Percentiles rank a stretch among this genome's conserved stretches.
Evolutionary conservation across 2,329 filamentous ascomycete species (phyloP).

Genomic region (Dissoconium aciculare): DNA sequence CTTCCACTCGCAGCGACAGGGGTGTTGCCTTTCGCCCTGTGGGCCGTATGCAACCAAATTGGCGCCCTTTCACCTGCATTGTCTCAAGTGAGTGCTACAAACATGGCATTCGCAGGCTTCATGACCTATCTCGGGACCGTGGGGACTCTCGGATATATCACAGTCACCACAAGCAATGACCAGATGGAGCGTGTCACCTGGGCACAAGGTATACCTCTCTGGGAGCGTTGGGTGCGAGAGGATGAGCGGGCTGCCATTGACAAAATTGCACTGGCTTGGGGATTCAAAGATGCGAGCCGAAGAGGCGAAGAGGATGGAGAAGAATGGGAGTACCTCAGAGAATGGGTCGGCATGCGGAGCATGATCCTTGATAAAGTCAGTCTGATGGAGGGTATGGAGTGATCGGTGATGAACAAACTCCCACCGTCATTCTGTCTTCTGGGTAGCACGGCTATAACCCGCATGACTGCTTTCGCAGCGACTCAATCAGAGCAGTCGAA

Average conservation of each 20-base stretch:
- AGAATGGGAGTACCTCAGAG: constrained; percentile 74
- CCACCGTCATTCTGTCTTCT: no score
- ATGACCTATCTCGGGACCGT: constrained; percentile 73
- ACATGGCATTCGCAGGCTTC: constrained; percentile 64
- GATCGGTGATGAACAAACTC: no score
- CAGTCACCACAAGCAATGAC: constrained; percentile 76
- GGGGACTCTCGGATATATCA: constrained; percentile 66
- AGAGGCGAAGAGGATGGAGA: constrained; percentile 80
- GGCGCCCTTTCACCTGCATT: not conserved
- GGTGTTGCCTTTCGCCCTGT: constrained; percentile 51
- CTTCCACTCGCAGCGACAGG: constrained; percentile 43
- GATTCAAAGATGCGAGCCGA: constrained; percentile 66
- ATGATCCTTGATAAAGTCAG: constrained; percentile 86
- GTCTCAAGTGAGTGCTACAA: constrained; percentile 49
- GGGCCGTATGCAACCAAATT: constrained; percentile 42
- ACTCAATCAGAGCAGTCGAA: no score
- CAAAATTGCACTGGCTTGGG: constrained; percentile 75
- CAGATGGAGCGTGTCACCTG: constrained; percentile 92
- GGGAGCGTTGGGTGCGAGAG: constrained; percentile 73
- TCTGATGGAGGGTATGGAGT: constrained; percentile 86
- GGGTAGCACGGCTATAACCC: no score
- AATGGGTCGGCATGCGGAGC: constrained; percentile 66
- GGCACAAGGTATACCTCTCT: constrained; percentile 65
- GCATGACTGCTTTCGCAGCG: no score
- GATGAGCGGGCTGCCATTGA: constrained; percentile 82